Percentiles rank a stretch among this genome's conserved stretches.
These are phyloP conservation scores for Amanita fuliginea DNA, from an alignment of 768 basidiomycete genomes.

Conservation along the genomic window DNA sequence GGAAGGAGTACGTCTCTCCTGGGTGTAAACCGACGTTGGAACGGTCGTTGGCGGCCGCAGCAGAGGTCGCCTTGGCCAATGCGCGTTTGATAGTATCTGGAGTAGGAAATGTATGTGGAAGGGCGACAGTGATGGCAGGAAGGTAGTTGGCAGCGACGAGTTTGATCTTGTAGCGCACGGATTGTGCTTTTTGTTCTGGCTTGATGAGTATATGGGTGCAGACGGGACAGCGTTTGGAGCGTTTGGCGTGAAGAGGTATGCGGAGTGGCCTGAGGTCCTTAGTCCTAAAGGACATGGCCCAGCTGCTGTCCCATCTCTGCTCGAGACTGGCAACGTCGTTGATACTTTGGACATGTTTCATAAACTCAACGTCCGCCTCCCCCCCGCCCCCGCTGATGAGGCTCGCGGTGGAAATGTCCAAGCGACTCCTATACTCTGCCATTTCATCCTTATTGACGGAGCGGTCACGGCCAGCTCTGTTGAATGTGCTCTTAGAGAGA, in stretches of 20 bases:
- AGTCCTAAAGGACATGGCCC: slow-evolving; percentile 55
- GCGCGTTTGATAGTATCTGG: slow-evolving; percentile 32
- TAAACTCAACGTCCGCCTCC: slow-evolving; percentile 59
- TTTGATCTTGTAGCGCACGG: slow-evolving; percentile 94
- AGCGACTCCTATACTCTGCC: slow-evolving; percentile 61
- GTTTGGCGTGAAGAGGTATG: slow-evolving; percentile 87
- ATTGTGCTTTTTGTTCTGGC: slow-evolving; percentile 94
- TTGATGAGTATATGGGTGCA: slow-evolving; percentile 98
- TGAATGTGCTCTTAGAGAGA: slow-evolving; percentile 32
- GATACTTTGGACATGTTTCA: slow-evolving; percentile 51
- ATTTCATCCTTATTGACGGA: slow-evolving; percentile 68
- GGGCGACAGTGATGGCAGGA: slow-evolving; percentile 67
- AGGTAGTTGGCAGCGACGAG: slow-evolving; percentile 92
- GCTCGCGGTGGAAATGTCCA: slow-evolving; percentile 51
- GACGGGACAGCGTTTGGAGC: slow-evolving; percentile 88
- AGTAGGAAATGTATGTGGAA: slow-evolving; percentile 41
- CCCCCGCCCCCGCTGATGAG: slow-evolving; percentile 47
- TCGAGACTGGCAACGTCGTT: slow-evolving; percentile 61
- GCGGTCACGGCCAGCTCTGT: slow-evolving; percentile 44
- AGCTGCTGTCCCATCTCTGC: slow-evolving; percentile 75
- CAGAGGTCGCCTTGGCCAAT: slow-evolving; percentile 27
- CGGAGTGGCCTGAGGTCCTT: slow-evolving; percentile 83
- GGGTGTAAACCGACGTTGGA: slow-evolving; percentile 43
- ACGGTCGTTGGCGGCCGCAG: slow-evolving; percentile 29
- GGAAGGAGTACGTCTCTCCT: slow-evolving; percentile 79